A percentile compares a stretch with the other conserved stretches of the same genome.
Conservation (phyloP, 805 yeast genomes). For the Ogataea salicorniae region DNA sequence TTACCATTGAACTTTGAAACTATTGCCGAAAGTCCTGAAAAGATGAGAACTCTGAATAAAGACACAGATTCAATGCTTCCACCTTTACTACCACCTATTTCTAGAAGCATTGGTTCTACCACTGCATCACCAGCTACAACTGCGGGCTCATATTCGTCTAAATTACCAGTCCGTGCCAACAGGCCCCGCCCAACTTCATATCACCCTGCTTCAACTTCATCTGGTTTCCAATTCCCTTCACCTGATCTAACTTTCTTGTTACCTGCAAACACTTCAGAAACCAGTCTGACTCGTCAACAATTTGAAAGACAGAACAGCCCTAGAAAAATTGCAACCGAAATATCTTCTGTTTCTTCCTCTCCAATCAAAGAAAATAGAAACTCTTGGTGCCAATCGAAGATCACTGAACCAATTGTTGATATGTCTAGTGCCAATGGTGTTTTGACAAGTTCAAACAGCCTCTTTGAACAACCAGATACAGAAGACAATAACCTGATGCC, state of each 20-base stretch:
- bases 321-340: slow-evolving; percentile 8
- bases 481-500: slow-evolving; percentile 4
- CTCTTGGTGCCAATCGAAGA: slow-evolving; percentile 26
- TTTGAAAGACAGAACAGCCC: slow-evolving; percentile 13
- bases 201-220: slow-evolving; percentile 55
- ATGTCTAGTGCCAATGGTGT: slow-evolving; percentile 30
- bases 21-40: slow-evolving; percentile 40
- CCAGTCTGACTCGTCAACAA: slow-evolving; percentile 16
- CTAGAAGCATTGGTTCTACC: slow-evolving; percentile 13
- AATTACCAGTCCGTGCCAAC: slow-evolving; percentile 34
- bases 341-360: slow-evolving; percentile 19
- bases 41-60: slow-evolving; percentile 4
- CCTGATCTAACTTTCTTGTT: slow-evolving; percentile 28
- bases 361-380: slow-evolving; percentile 27
- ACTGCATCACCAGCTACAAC: slow-evolving; percentile 36
- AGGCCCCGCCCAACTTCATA: slow-evolving; percentile 82
- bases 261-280: slow-evolving; percentile 22
- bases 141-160: slow-evolving; percentile 11
- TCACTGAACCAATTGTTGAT: slow-evolving; percentile 30
- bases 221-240: slow-evolving; percentile 22
- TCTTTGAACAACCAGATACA: background rate
- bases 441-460: slow-evolving; percentile 16
- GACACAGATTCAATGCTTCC: slow-evolving; percentile 18
- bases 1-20: slow-evolving; percentile 33
- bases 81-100: slow-evolving; percentile 22